Conservation (phyloP, 257 asterid genomes). For the Galeopsis tetrahit region DNA sequence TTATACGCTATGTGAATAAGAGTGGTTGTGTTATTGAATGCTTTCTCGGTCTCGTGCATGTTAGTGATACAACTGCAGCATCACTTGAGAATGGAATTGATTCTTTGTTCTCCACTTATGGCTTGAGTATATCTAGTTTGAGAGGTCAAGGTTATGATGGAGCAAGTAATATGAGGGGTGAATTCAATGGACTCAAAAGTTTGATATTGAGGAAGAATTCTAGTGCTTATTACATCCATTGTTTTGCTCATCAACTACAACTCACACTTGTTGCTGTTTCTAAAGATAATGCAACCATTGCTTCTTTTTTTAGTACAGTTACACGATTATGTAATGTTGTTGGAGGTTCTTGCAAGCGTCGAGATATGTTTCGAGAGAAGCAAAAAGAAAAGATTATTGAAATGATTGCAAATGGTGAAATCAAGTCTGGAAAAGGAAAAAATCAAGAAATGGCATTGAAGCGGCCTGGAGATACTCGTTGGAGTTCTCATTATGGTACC, state of each 20-base stretch:
- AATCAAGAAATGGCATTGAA: constrained; percentile 2
- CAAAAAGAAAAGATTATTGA: neutral
- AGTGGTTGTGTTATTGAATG: too few species aligned
- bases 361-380: neutral
- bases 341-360: neutral
- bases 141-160: too few species aligned
- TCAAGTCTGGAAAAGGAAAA: neutral
- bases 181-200: neutral
- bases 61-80: neutral
- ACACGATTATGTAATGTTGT: neutral
- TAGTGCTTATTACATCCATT: neutral
- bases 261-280: neutral
- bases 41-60: neutral
- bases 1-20: too few species aligned
- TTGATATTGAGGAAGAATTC: neutral
- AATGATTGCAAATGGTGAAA: neutral
- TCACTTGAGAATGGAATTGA: constrained; percentile 7
- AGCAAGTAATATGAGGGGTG: too few species aligned
- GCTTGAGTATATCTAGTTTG: too few species aligned
- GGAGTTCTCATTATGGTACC: too few species aligned
- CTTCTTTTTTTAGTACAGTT: neutral
- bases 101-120: constrained; percentile 7
- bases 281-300: neutral
- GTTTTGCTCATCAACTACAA: neutral
- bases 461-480: neutral